Base-by-base conservation (phyloP, 768 basidiomycete species). In the Cystobasidium ongulense region DNA sequence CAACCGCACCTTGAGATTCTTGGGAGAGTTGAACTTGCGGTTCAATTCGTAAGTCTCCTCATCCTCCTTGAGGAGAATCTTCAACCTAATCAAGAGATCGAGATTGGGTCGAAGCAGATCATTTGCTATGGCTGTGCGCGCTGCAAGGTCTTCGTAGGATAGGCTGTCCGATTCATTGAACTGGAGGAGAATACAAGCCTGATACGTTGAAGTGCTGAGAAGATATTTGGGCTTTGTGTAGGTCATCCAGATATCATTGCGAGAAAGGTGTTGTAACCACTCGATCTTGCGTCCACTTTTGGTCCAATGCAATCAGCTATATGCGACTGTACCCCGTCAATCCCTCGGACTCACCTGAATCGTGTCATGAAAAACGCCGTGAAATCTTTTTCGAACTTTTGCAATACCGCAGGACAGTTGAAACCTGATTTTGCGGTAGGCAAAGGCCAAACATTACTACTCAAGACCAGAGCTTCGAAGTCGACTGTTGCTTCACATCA, bases 221-320 rank as follows among this genome's bases (percentile, higher is more conserved):
- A 95, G 92, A 83, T 97, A 97, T 81, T 93, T 96, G 82, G 93
- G 92, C 79, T 88, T 89, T 67, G 91, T 85, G 82, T 96, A 92
- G 80, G 90, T 93, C 76, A 94, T 93, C 72, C 89, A 87, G 4
- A 99, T 85, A 80, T 99, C 96, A 82, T 94, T 94, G 84, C 95
- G 95, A 67, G 89, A 92, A 81, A 93, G 91, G 79, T 97, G 95
- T 95, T 96, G 98, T 11, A 98, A 83, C 95, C 95, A 99, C 0
- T 91, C 93, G 52, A 99, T 86, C 80, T 96, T 96, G 74, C 95
- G 89, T 21, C 93, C 95, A 1, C 80, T 81, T 81, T 95, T 27
- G n/a, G n/a, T 7, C 8, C n/a, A 23, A 11, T 7, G n/a, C n/a
- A n/a, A 54, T 8, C 29, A 13, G 29, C n/a, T 54, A n/a, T 8